phyloP scores from a whole-genome alignment of 345 rosid species.

The Aquilaria sinensis region DNA sequence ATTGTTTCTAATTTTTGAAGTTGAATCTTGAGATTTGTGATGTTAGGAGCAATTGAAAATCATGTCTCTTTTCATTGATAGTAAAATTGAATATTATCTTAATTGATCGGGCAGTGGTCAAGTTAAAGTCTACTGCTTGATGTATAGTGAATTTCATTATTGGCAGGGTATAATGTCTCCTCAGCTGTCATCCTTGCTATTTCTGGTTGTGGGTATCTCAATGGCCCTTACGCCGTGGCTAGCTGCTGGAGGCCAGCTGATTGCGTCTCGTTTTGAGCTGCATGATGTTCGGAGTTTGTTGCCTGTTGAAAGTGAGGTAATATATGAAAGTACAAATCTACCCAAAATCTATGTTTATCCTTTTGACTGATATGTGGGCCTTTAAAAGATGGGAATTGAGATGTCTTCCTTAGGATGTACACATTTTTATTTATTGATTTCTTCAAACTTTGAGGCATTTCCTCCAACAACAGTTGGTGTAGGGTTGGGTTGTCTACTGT shows the following conservation, averaged over 20 bases:
- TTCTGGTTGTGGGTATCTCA: constrained; percentile 95
- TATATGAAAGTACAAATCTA: constrained; percentile 12
- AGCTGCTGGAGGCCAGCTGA: constrained; percentile 97
- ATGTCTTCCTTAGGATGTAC: too few relatives aligned
- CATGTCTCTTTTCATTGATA: constrained; percentile 3
- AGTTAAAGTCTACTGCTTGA: not conserved
- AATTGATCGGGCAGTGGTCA: too few relatives aligned
- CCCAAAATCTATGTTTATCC: not conserved
- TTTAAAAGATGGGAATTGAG: too few relatives aligned
- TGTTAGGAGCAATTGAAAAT: not conserved
- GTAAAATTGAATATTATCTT: too few relatives aligned
- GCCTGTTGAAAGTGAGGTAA: constrained; percentile 98
- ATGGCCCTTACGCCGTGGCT: constrained; percentile 98
- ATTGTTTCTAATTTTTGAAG: too few relatives aligned
- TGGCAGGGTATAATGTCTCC: constrained; percentile 95
- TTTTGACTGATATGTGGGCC: not conserved
- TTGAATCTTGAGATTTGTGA: too few relatives aligned
- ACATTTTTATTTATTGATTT: not conserved
- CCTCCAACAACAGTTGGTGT: too few relatives aligned
- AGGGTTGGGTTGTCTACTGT: not conserved
- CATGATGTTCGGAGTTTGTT: constrained; percentile 92
- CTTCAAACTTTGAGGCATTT: not conserved
- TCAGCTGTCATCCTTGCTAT: constrained; percentile 82
- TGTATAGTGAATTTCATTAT: not conserved
- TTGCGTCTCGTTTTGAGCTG: constrained; percentile 95